These are phyloP conservation scores for Mortierella sp. DNA, from an alignment of 371 early-diverging fungal species.

Conservation along the genomic window DNA sequence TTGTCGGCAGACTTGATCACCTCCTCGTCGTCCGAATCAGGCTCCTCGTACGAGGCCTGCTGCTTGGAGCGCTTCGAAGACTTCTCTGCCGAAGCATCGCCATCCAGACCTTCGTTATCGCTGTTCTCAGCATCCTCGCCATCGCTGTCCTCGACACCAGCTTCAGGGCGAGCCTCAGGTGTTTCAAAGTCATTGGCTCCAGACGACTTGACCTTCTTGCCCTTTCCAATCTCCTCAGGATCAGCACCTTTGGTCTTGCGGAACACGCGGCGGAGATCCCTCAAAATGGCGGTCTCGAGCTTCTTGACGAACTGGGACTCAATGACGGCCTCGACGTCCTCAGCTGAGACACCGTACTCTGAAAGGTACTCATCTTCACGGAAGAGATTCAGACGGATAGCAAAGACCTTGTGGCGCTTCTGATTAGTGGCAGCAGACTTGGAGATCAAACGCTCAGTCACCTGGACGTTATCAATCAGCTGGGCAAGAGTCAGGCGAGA, in stretches of 20 bases:
- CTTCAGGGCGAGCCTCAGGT: slow-evolving; percentile 44
- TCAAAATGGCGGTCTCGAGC: slow-evolving; percentile 70
- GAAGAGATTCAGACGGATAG: slow-evolving; percentile 89
- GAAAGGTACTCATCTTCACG: slow-evolving; percentile 78
- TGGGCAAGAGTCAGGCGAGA: slow-evolving; percentile 84
- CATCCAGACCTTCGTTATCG: slow-evolving; percentile 64
- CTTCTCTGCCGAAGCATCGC: slow-evolving; percentile 79
- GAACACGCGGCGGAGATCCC: slow-evolving; percentile 51
- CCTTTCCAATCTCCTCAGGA: slow-evolving; percentile 59
- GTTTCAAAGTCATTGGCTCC: slow-evolving; percentile 63
- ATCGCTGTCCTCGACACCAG: slow-evolving; percentile 65
- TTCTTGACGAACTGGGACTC: slow-evolving; percentile 78
- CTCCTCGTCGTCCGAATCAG: slow-evolving; percentile 83
- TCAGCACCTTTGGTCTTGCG: slow-evolving; percentile 58
- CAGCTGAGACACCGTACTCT: slow-evolving; percentile 82
- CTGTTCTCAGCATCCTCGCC: slow-evolving; percentile 64
- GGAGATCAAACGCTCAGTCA: slow-evolving; percentile 71
- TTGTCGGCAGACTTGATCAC: slow-evolving; percentile 63
- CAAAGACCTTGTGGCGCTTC: slow-evolving; percentile 77
- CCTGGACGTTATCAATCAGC: slow-evolving; percentile 85
- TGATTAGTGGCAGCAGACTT: slow-evolving; percentile 66
- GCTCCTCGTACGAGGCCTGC: slow-evolving; percentile 81
- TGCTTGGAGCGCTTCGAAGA: slow-evolving; percentile 71
- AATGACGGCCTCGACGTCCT: slow-evolving; percentile 80
- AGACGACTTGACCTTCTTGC: slow-evolving; percentile 52